Base-by-base conservation (phyloP, 352 stramenopile genomes). In the Peronospora farinosa region DNA sequence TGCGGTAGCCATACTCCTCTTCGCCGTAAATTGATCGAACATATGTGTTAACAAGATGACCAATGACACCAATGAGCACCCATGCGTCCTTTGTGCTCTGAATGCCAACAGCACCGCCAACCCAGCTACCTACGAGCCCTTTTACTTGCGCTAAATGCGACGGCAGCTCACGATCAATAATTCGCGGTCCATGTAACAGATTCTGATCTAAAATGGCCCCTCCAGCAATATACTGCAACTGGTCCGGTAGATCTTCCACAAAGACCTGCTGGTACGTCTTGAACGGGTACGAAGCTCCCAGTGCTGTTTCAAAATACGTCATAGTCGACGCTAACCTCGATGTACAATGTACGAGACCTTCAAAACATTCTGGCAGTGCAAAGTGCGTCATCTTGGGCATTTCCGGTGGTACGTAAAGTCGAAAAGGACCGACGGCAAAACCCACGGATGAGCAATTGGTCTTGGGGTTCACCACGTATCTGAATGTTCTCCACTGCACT, bases 211-310 rank as follows among this genome's bases (percentile, higher is more conserved):
- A 35, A 31, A 91, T 74, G 9, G 79, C 77, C 23, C 64, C 72
- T 12, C 79, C 79, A 0, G 76, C 79, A 52, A 81, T 82, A 40
- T 74, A 80, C 39, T 88, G 74, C 40, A 86, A 40, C 40, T 89
- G 65, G 45, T 90, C 78, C 0, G 82, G 78, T 2, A 82, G 72
- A 40, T 93, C 82, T 45, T 93, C 79, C 4, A 93, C 78, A 63
- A 91, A 93, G 30, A 93, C 78, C 43, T 93, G 82, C 64, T 89
- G 73, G 52, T 93, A 93, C 32, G 78, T 90, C 55, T 88, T 87
- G 58, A 90, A 91, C 42, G 82, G 82, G 42, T 90, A 93, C 53
- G 67, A 68, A 13, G 68, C 60, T 21, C 82, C 84, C 31, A 93
- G 55, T 25, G 66, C 76, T 19, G 71, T 65, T 54, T 93, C 79